Evolutionary conservation across 495 filamentous ascomycete species (phyloP).

Genomic region (Penicillium longicatenatum): DNA sequence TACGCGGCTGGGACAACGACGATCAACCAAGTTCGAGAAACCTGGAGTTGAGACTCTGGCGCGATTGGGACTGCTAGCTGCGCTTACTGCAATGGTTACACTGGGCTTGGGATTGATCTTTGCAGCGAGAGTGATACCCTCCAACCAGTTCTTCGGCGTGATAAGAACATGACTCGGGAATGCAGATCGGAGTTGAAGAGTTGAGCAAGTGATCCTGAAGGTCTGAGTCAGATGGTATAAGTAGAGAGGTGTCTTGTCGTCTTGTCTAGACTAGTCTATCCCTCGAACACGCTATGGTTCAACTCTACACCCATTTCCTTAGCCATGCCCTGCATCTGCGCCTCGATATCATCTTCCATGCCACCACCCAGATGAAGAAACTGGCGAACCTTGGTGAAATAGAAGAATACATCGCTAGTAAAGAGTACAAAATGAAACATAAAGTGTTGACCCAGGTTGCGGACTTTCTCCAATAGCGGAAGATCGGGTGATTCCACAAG

Average conservation of each 20-base stretch:
- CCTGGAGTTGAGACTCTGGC: slow-evolving; percentile 33
- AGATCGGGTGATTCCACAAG: slow-evolving; percentile 69
- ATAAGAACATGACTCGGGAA: slow-evolving; percentile 3
- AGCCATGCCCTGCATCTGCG: slow-evolving; percentile 79
- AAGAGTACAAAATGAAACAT: slow-evolving; percentile 79
- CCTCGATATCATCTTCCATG: slow-evolving; percentile 94
- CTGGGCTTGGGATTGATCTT: slow-evolving; percentile 25
- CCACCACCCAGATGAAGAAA: slow-evolving; percentile 72
- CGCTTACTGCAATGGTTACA: slow-evolving; percentile 18
- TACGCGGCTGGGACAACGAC: slow-evolving; percentile 35
- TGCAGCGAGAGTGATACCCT: slow-evolving; percentile 23
- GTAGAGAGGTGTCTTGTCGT: background rate
- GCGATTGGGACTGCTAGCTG: slow-evolving; percentile 31
- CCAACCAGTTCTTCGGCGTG: slow-evolving; percentile 14
- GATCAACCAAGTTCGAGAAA: slow-evolving; percentile 23
- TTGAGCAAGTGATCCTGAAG: background rate
- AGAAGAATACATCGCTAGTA: slow-evolving; percentile 80
- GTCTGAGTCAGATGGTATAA: background rate
- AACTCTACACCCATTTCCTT: slow-evolving; percentile 91
- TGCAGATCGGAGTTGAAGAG: too few relatives aligned
- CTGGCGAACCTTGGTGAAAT: slow-evolving; percentile 74
- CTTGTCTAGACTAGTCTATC: slow-evolving; percentile 42
- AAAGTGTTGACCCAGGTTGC: slow-evolving; percentile 67
- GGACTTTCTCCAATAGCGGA: slow-evolving; percentile 53
- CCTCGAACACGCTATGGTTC: slow-evolving; percentile 84